Conservation (phyloP, 2,329 filamentous ascomycete genomes). For the Colletotrichum navitas region DNA sequence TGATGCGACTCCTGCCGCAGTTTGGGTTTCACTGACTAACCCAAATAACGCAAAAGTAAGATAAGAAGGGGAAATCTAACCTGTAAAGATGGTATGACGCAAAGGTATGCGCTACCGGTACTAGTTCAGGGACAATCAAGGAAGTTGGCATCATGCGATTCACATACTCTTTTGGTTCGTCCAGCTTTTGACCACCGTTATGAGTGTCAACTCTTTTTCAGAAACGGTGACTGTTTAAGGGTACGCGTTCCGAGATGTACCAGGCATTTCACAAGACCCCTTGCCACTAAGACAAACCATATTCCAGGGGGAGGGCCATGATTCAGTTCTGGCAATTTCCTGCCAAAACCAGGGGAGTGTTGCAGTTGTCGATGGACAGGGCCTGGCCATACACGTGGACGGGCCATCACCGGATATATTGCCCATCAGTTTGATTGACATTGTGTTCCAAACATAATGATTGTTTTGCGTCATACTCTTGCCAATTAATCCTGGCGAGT, state of each 20-base stretch:
- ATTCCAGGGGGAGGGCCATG: background rate
- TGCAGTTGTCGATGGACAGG: background rate
- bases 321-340: slow-evolving; percentile 17
- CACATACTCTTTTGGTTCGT: background rate
- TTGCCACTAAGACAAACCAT: slow-evolving; percentile 1
- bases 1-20: background rate
- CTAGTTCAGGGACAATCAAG: background rate
- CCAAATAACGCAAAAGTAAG: background rate
- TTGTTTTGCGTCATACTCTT: slow-evolving; percentile 35
- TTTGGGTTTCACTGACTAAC: background rate
- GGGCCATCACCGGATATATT: background rate
- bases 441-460: slow-evolving; percentile 27
- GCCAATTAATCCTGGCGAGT: slow-evolving; percentile 7
- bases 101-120: too few species aligned
- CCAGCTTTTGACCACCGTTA: background rate
- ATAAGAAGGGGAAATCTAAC: slow-evolving; percentile 6
- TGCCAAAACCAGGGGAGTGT: background rate
- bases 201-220: background rate
- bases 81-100: slow-evolving; percentile 6
- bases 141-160: slow-evolving; percentile 9
- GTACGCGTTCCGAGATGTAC: slow-evolving; percentile 17
- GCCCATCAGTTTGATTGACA: slow-evolving; percentile 20
- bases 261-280: slow-evolving; percentile 1
- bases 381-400: slow-evolving; percentile 6
- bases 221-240: slow-evolving; percentile 26